These are phyloP conservation scores for Pseudogymnoascus sp. DNA, from an alignment of 2,329 filamentous ascomycete species.

Conservation along the genomic window DNA sequence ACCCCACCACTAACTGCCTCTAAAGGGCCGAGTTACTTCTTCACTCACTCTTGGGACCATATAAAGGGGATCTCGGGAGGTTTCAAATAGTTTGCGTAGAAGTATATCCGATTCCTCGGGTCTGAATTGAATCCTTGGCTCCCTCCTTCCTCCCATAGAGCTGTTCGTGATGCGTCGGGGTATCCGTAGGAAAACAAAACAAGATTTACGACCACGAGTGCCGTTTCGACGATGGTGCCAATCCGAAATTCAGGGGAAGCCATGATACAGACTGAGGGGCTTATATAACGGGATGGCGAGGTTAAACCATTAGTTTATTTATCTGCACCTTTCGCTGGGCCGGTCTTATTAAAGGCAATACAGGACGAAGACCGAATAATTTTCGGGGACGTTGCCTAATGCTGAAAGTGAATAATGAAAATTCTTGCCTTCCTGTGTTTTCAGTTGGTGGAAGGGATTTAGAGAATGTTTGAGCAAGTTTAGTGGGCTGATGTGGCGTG, in stretches of 20 bases:
- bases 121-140: conserved; percentile 13
- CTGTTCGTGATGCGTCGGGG: conserved; percentile 1
- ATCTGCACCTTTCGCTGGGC: not conserved
- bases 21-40: not conserved
- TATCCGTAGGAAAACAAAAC: conserved; percentile 7
- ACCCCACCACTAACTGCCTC: not conserved
- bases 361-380: not conserved
- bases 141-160: conserved; percentile 12
- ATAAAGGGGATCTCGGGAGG: conserved; percentile 12
- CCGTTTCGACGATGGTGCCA: not conserved
- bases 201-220: not conserved
- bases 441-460: not conserved
- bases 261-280: not conserved
- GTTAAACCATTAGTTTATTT: not conserved
- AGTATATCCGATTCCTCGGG: conserved; percentile 11
- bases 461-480: not conserved
- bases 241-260: not conserved
- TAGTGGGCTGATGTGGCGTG: not conserved
- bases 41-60: conserved; percentile 13
- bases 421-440: not conserved
- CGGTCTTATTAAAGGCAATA: not conserved
- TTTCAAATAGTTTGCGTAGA: conserved; percentile 12
- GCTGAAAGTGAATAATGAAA: not conserved
- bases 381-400: not conserved
- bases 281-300: not conserved